phyloP scores from a whole-genome alignment of 1,139 yeast species.

The Candida sanyaensis region DNA sequence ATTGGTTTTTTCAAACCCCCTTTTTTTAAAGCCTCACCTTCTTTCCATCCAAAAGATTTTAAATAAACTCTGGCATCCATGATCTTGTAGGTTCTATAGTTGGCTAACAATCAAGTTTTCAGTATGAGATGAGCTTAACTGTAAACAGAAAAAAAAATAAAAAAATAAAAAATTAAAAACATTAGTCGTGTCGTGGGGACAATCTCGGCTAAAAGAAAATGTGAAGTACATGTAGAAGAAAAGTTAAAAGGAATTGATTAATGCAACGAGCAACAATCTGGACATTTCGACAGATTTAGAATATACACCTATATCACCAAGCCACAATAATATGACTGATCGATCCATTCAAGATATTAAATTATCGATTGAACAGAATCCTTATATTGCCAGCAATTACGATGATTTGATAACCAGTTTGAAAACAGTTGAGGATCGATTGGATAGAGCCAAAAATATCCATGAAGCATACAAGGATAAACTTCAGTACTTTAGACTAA shows the following conservation, averaged over 20 bases:
- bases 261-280: too few relatives aligned
- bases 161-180: too few relatives aligned
- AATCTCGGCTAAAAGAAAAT: background rate
- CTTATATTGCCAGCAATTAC: constrained; percentile 15
- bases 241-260: background rate
- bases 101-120: too few relatives aligned
- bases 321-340: background rate
- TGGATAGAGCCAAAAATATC: constrained; percentile 13
- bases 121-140: background rate
- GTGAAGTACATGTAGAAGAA: background rate
- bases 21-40: constrained; percentile 77
- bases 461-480: constrained; percentile 22
- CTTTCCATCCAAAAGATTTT: constrained; percentile 84
- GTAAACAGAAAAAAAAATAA: background rate
- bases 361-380: constrained; percentile 5
- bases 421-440: constrained; percentile 11
- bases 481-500: constrained; percentile 20
- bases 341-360: background rate
- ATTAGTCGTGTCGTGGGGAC: too few relatives aligned
- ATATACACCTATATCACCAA: background rate
- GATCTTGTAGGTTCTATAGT: background rate
- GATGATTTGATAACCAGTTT: constrained; percentile 20
- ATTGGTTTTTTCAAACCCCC: constrained; percentile 89
- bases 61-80: constrained; percentile 82
- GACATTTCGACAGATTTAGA: background rate